These are phyloP conservation scores for Mycena citricolor DNA, from an alignment of 1,284 basidiomycete species.

Conservation along the genomic window DNA sequence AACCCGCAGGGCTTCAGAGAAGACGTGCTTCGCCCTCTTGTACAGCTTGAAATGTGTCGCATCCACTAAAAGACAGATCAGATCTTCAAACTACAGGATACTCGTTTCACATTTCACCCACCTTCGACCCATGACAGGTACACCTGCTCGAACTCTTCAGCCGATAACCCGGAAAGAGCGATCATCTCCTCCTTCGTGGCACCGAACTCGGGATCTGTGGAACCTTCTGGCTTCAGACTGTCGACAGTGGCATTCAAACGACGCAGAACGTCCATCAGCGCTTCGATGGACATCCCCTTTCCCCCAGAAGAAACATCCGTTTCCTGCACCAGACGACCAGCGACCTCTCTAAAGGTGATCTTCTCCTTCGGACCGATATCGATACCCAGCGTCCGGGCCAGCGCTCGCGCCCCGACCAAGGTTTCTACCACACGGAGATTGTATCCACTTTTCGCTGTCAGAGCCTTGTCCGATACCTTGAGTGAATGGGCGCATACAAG, in stretches of 20 bases:
- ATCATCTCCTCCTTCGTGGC: slow-evolving; percentile 76
- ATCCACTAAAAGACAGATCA: slow-evolving; percentile 71
- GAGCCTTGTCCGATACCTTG: slow-evolving; percentile 80
- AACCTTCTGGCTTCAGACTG: slow-evolving; percentile 46
- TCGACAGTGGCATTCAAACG: slow-evolving; percentile 51
- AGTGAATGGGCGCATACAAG: slow-evolving; percentile 86
- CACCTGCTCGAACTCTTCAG: slow-evolving; percentile 57
- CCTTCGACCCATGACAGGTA: slow-evolving; percentile 80
- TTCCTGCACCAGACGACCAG: slow-evolving; percentile 51
- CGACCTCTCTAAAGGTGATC: slow-evolving; percentile 50
- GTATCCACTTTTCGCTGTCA: slow-evolving; percentile 75
- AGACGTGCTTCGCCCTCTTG: slow-evolving; percentile 77
- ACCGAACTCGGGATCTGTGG: slow-evolving; percentile 42
- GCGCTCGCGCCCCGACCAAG: slow-evolving; percentile 72
- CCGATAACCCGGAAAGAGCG: slow-evolving; percentile 56
- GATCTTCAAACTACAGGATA: not conserved
- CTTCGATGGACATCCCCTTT: slow-evolving; percentile 41
- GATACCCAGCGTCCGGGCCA: slow-evolving; percentile 58
- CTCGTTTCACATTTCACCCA: too few species aligned
- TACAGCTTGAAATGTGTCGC: slow-evolving; percentile 77
- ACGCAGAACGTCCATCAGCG: slow-evolving; percentile 49
- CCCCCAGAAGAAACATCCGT: slow-evolving; percentile 35
- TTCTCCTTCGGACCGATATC: slow-evolving; percentile 44
- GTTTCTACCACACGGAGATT: slow-evolving; percentile 89
- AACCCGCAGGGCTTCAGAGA: slow-evolving; percentile 76